Evolutionary conservation across 23 red algal genomes (phyloP), one percentile per base, ranked within the genome.

Genomic region (Porphyridium purpureum): DNA sequence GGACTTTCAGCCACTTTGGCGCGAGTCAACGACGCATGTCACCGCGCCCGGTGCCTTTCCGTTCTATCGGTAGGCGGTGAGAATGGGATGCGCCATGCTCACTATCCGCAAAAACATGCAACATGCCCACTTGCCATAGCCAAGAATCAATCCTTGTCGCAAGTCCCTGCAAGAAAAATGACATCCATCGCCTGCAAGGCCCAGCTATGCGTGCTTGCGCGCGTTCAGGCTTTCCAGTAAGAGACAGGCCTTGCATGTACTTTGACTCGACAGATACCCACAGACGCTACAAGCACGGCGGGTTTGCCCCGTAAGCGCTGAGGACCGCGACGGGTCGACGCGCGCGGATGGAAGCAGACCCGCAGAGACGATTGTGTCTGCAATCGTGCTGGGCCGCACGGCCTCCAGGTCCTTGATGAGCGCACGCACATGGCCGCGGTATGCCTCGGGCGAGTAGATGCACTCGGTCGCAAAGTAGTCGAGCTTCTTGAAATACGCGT

Each of bases 381-480:
- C 52, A 33, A 98, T 86, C 22, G 55, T 59, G 24, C 57, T 47
- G n/a, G 90, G 80, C 6, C 80, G 70, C 2, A 76, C 33, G 7
- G 76, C 75, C 50, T 98, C 90, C 0, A 98, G 26, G 27, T 84
- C 67, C 35, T 98, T 98, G 31, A 98, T 28, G 31, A 86, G 74
- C 59, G 79, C 74, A 0, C 90, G 74, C 0, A 80, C 90, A 31
- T 64, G 51, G 8, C 78, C 90, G 23, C 90, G 70, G 42, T 75
- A 98, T 0, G 90, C 79, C 25, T 86, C 59, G 24, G 90, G 90
- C 54, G 90, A 72, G 57, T 98, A 98, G 4, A 85, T 57, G 51
- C 90, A 98, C 27, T 98, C 90, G 3, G 90, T 98, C 7, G 90
- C 76, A 69, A 98, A 98, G 29, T 98, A 98, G 59, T 86, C 69